These are phyloP conservation scores for Cryptosporidium viatorum DNA, from an alignment of 169 alveolate genomes.

Conservation along the genomic window DNA sequence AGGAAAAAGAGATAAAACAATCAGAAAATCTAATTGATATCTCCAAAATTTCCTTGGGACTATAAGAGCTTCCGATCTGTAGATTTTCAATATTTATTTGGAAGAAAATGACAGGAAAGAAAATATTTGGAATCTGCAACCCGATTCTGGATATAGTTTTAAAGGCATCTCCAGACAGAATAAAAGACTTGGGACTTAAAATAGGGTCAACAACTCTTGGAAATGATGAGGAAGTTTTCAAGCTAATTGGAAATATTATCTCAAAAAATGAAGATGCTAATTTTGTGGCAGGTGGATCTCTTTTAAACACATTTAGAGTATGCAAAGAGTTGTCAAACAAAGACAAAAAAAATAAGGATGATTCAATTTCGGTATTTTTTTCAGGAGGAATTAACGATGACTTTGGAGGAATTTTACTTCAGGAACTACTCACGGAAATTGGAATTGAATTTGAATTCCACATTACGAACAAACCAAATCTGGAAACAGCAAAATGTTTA, in stretches of 20 bases:
- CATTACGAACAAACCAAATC: slow-evolving; percentile 11
- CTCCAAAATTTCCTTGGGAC: background rate
- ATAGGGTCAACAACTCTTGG: slow-evolving; percentile 56
- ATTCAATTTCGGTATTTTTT: slow-evolving; percentile 19
- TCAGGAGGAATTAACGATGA: slow-evolving; percentile 65
- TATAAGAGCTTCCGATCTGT: background rate
- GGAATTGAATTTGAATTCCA: slow-evolving; percentile 45
- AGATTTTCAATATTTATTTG: background rate
- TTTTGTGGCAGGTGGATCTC: slow-evolving; percentile 73
- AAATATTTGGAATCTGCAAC: slow-evolving; percentile 59
- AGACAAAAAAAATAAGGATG: slow-evolving; percentile 23
- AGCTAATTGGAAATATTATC: slow-evolving; percentile 22
- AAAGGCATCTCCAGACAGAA: background rate
- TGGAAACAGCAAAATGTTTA: slow-evolving; percentile 56
- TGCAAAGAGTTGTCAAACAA: slow-evolving; percentile 34
- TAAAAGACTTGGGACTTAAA: slow-evolving; percentile 21
- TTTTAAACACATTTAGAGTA: slow-evolving; percentile 58
- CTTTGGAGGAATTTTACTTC: slow-evolving; percentile 64
- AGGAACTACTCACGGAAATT: slow-evolving; percentile 24
- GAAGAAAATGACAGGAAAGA: slow-evolving; percentile 26
- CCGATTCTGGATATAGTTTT: slow-evolving; percentile 53
- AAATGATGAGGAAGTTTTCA: slow-evolving; percentile 50
- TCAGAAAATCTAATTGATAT: background rate
- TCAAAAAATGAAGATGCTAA: slow-evolving; percentile 32
- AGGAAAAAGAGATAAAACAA: background rate